Conservation (phyloP, 176 grass and related monocot genomes). For the Ananas comosus region DNA sequence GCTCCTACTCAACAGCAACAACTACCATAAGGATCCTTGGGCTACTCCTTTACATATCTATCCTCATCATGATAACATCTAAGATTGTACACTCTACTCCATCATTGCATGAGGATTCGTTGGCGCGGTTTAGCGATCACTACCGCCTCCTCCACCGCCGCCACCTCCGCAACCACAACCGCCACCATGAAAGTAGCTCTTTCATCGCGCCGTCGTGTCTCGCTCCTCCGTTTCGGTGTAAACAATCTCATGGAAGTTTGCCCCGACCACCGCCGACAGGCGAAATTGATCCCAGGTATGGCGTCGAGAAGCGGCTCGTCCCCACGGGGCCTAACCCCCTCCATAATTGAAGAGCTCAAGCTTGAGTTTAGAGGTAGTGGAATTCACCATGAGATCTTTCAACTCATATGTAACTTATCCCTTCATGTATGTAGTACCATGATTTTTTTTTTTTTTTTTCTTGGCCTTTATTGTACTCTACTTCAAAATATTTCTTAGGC, state of each 20-base stretch:
- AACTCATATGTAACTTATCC: not conserved
- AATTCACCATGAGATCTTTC: not conserved
- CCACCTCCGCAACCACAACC: too few species aligned
- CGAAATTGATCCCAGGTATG: not conserved
- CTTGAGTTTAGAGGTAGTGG: not conserved
- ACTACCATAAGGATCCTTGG: not conserved
- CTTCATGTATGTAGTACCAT: too few species aligned
- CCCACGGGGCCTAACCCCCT: constrained; percentile 11
- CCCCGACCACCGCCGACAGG: not conserved
- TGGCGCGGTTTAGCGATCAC: too few species aligned
- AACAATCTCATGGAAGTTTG: not conserved
- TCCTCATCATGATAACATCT: not conserved
- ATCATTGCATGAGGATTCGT: not conserved
- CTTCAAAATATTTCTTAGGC: too few species aligned
- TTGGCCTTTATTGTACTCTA: too few species aligned
- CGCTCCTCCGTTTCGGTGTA: not conserved
- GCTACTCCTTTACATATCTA: too few species aligned
- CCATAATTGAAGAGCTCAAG: constrained; percentile 7
- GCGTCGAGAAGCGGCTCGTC: not conserved
- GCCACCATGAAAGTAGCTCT: too few species aligned
- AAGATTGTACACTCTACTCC: not conserved
- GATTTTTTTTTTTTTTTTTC: too few species aligned
- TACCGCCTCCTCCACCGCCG: too few species aligned
- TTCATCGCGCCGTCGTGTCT: not conserved
- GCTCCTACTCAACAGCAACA: not conserved